Percentiles rank a stretch among this genome's conserved stretches.
Conservation (phyloP, 1,284 basidiomycete species). For the Apiotrichum veenhuisii region DNA sequence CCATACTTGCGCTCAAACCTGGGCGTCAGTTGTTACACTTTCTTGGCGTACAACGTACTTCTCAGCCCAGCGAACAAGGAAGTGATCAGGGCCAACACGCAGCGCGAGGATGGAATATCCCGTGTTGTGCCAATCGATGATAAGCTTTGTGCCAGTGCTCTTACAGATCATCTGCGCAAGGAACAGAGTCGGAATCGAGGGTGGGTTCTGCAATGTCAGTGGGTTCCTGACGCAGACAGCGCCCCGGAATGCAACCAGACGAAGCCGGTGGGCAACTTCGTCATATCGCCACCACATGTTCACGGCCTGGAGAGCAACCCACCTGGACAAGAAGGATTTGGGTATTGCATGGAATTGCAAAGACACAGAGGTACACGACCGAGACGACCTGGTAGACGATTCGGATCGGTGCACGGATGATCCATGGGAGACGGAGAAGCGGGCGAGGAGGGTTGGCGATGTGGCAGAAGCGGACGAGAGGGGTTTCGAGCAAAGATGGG, state of each 20-base stretch:
- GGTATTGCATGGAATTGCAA: conserved; percentile 64
- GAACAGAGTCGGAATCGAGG: conserved; percentile 87
- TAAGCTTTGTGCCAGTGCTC: conserved; percentile 71
- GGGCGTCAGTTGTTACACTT: background rate
- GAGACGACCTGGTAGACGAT: conserved; percentile 64
- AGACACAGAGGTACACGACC: conserved; percentile 59
- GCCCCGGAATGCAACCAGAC: too few relatives aligned
- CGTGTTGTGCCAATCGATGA: conserved; percentile 99
- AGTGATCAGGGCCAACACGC: conserved; percentile 64
- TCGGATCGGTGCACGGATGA: conserved; percentile 75
- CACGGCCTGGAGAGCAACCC: conserved; percentile 26
- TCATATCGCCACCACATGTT: too few relatives aligned
- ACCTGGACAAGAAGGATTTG: conserved; percentile 89
- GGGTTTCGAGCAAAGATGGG: conserved; percentile 61
- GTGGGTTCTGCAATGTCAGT: conserved; percentile 70
- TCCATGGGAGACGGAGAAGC: conserved; percentile 62
- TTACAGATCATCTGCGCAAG: conserved; percentile 71
- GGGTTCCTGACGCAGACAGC: background rate
- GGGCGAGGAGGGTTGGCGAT: conserved; percentile 63
- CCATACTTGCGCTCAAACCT: conserved; percentile 84
- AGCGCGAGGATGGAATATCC: conserved; percentile 90
- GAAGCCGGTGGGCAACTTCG: too few relatives aligned
- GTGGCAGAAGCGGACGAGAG: conserved; percentile 63
- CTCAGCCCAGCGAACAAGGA: conserved; percentile 69
- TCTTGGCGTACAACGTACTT: conserved; percentile 53